Evolutionary conservation across 23 red algal species (phyloP).

Genomic region (Cyanidiococcus yangmingshanensis): DNA sequence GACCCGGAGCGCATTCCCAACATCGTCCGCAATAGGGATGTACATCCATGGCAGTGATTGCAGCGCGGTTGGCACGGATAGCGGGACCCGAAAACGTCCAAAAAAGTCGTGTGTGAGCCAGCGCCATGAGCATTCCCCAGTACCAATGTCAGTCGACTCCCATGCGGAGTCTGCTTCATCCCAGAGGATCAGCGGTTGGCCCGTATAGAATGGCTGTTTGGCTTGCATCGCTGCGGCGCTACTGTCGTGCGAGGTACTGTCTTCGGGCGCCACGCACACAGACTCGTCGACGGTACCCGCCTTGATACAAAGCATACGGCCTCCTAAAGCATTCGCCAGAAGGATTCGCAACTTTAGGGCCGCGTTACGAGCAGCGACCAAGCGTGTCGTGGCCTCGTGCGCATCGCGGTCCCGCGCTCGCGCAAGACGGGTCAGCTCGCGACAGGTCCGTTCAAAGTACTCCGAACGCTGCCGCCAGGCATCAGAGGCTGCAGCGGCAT

Average conservation of each 20-base stretch:
- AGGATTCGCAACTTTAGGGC: neutral
- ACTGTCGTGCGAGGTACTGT: neutral
- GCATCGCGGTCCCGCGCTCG: neutral
- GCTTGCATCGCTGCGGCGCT: neutral
- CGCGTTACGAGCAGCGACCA: neutral
- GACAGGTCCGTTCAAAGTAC: conserved; percentile 10
- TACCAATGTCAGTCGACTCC: neutral
- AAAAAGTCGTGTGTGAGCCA: conserved; percentile 5
- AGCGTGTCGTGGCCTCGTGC: neutral
- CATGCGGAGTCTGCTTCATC: neutral
- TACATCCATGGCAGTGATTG: neutral
- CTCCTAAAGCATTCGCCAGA: neutral
- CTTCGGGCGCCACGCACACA: too few relatives aligned
- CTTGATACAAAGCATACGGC: neutral
- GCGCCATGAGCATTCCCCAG: neutral
- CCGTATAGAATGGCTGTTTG: neutral
- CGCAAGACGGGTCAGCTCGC: neutral
- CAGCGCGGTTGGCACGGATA: neutral
- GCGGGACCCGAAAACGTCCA: conserved; percentile 12
- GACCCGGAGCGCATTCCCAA: neutral
- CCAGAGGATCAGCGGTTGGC: conserved; percentile 1
- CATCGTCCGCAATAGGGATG: neutral
- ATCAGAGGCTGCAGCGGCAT: neutral
- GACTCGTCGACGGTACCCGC: neutral
- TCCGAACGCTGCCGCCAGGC: neutral